Percentiles rank a stretch among this genome's conserved stretches.
Evolutionary conservation across 75 land plant species (phyloP).

Genomic region (Adiantum capillusveneris): DNA sequence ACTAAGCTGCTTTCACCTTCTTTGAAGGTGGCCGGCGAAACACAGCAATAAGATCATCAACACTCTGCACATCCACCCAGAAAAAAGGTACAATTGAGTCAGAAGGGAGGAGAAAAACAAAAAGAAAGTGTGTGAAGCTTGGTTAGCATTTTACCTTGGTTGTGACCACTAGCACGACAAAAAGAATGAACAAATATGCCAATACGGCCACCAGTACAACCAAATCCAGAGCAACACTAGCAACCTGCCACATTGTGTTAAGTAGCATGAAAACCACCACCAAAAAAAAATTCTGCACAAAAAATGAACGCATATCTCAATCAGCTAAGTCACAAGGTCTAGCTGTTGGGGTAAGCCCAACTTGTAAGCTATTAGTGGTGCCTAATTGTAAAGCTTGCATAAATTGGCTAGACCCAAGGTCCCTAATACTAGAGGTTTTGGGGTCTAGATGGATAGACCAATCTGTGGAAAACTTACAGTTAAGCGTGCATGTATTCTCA

Average conservation of each 20-base stretch:
- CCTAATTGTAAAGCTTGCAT: no score
- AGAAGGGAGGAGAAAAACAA: neutral
- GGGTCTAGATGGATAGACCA: no score
- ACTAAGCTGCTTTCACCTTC: conserved; percentile 44
- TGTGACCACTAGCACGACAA: conserved; percentile 70
- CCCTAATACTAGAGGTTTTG: no score
- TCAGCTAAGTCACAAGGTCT: no score
- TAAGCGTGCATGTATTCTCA: no score
- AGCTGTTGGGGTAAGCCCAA: no score
- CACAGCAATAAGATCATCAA: conserved; percentile 82
- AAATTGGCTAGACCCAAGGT: no score
- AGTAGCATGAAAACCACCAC: no score
- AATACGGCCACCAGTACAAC: conserved; percentile 67
- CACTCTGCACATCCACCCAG: conserved; percentile 47
- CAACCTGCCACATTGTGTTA: conserved; percentile 94
- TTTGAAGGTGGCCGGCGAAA: conserved; percentile 81
- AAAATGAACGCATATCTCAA: no score
- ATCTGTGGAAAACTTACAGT: no score
- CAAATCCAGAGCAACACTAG: conserved; percentile 94
- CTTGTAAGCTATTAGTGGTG: no score
- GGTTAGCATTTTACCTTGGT: conserved; percentile 56
- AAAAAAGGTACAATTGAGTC: neutral
- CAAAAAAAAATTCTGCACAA: no score
- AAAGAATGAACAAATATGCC: conserved; percentile 78
- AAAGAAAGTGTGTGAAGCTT: neutral